Percentiles rank a stretch among this genome's conserved stretches.
Evolutionary conservation across 1,284 basidiomycete species (phyloP).

Genomic region (Meripilus lineatus): DNA sequence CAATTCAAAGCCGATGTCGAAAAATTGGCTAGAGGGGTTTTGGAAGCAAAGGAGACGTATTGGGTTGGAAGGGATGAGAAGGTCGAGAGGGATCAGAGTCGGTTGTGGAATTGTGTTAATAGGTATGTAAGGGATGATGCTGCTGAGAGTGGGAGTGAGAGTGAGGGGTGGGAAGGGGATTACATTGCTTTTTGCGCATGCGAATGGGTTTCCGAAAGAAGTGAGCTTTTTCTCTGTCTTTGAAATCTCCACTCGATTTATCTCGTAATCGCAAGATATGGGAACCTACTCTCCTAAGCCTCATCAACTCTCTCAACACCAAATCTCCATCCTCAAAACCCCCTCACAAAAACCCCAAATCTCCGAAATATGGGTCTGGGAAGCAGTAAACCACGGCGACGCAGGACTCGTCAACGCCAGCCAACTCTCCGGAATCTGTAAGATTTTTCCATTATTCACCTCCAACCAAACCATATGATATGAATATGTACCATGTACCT

Average conservation of each 20-base stretch:
- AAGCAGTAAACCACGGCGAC: slow-evolving; percentile 53
- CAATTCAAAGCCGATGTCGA: slow-evolving; percentile 26
- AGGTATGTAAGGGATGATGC: slow-evolving; percentile 27
- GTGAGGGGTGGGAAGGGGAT: slow-evolving; percentile 14
- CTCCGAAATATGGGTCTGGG: slow-evolving; percentile 55
- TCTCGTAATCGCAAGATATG: slow-evolving; percentile 41
- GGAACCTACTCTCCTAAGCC: slow-evolving; percentile 25
- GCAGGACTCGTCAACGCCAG: slow-evolving; percentile 44
- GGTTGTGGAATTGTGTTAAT: slow-evolving; percentile 29
- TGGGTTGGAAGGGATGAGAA: slow-evolving; percentile 20
- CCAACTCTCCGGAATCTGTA: slow-evolving; percentile 42
- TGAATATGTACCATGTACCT: neutral
- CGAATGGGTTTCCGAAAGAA: slow-evolving; percentile 33
- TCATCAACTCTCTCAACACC: slow-evolving; percentile 18
- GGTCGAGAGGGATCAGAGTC: slow-evolving; percentile 11
- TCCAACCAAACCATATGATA: neutral
- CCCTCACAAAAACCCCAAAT: slow-evolving; percentile 30
- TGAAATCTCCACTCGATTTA: slow-evolving; percentile 49
- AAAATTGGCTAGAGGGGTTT: slow-evolving; percentile 21
- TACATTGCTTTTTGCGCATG: slow-evolving; percentile 30
- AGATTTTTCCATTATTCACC: slow-evolving; percentile 11
- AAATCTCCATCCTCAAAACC: slow-evolving; percentile 7
- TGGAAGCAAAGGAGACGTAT: slow-evolving; percentile 9
- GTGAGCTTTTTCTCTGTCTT: slow-evolving; percentile 50
- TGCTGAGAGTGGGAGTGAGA: neutral